Evolutionary conservation across 345 rosid genomes (phyloP).

Genomic region (Linum usitatissimum): DNA sequence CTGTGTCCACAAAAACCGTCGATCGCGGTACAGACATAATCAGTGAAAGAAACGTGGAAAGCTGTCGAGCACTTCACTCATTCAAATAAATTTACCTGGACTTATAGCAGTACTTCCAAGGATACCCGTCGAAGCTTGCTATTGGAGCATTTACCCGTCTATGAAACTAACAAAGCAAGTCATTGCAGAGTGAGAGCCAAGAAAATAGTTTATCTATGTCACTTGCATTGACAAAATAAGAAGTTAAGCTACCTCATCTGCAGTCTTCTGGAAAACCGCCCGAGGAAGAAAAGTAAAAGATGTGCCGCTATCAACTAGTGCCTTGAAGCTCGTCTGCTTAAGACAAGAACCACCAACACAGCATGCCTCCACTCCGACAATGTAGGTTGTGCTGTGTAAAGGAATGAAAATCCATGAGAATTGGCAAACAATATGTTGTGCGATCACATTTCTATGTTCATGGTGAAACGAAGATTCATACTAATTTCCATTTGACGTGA

Average conservation of each 20-base stretch:
- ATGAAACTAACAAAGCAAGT: conserved; percentile 38
- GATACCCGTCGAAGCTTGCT: conserved; percentile 33
- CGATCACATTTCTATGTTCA: no score
- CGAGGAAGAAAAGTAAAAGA: conserved; percentile 76
- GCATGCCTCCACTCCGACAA: conserved; percentile 61
- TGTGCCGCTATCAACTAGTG: conserved; percentile 70
- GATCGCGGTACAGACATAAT: not conserved
- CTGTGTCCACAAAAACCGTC: conserved; percentile 25
- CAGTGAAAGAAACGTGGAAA: conserved; percentile 3
- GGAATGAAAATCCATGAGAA: conserved; percentile 5
- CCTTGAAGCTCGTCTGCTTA: conserved; percentile 41
- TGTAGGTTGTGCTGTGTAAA: conserved; percentile 41
- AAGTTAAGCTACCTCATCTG: conserved; percentile 39
- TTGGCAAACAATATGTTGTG: conserved; percentile 3
- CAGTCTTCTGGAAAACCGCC: conserved; percentile 37
- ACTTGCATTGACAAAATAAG: not conserved
- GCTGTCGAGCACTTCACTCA: conserved; percentile 1
- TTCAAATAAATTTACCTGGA: conserved; percentile 38
- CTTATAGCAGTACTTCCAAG: conserved; percentile 74
- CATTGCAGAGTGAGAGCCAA: conserved; percentile 7
- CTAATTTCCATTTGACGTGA: conserved; percentile 48
- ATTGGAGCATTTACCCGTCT: conserved; percentile 43
- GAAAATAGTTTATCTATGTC: not conserved
- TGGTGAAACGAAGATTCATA: conserved; percentile 20
- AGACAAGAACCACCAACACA: conserved; percentile 67